These are phyloP conservation scores for Starmerella bombicola DNA, from an alignment of 805 yeast species.

Conservation along the genomic window DNA sequence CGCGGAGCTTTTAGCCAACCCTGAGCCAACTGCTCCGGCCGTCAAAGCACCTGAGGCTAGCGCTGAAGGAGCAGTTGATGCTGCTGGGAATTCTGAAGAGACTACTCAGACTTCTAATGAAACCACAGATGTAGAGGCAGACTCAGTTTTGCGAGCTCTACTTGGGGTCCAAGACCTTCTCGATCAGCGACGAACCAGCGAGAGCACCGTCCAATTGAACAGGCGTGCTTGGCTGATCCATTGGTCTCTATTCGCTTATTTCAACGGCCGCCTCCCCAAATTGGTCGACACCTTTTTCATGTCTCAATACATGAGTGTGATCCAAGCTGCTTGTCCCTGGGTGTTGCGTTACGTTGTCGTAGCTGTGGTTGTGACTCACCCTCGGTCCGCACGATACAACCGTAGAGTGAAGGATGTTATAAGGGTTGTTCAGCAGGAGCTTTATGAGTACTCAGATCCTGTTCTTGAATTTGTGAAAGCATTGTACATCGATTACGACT, in stretches of 20 bases:
- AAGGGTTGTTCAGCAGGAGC: constrained; percentile 47
- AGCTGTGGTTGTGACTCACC: constrained; percentile 34
- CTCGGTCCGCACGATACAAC: constrained; percentile 29
- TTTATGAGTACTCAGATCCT: constrained; percentile 54
- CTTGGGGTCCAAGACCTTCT: constrained; percentile 44
- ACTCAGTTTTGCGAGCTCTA: constrained; percentile 42
- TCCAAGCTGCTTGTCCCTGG: constrained; percentile 66
- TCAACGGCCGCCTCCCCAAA: constrained; percentile 40
- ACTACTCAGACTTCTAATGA: constrained; percentile 1
- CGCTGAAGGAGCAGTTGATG: constrained; percentile 35
- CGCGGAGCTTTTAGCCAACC: constrained; percentile 39
- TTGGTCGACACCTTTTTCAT: constrained; percentile 47
- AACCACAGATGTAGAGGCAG: constrained; percentile 28
- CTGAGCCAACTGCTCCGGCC: constrained; percentile 4
- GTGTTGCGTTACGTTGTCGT: constrained; percentile 50
- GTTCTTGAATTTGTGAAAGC: constrained; percentile 45
- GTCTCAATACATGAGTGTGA: constrained; percentile 49
- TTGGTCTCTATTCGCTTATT: constrained; percentile 54
- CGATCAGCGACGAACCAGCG: constrained; percentile 42
- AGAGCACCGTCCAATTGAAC: constrained; percentile 47
- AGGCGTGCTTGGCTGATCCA: constrained; percentile 58
- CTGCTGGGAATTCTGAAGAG: neutral
- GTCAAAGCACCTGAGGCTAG: constrained; percentile 41
- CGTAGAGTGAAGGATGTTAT: constrained; percentile 47
- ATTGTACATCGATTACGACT: constrained; percentile 47